Percentiles rank a stretch among this genome's conserved stretches.
Conservation (phyloP, 331 rosid species). For the Pyracantha coccinea region DNA sequence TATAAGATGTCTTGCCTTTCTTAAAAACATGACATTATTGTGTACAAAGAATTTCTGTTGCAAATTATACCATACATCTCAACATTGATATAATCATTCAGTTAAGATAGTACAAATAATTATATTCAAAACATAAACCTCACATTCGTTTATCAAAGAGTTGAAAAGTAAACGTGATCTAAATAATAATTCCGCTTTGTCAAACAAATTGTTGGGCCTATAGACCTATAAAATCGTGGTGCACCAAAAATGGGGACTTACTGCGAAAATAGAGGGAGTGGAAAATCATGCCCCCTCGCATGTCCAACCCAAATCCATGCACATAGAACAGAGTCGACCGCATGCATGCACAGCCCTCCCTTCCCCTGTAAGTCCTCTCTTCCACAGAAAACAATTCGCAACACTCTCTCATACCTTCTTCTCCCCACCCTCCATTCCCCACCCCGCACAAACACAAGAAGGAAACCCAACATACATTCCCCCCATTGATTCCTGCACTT, state of each 20-base stretch:
- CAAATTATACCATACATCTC: background rate
- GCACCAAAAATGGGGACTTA: background rate
- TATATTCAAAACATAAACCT: too few species aligned
- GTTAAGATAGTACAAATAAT: too few species aligned
- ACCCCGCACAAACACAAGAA: background rate
- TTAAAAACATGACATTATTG: background rate
- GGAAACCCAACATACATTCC: background rate
- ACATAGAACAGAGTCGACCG: background rate
- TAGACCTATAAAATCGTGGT: background rate
- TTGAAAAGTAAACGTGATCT: background rate
- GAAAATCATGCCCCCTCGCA: background rate
- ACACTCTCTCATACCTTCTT: background rate
- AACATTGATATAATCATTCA: background rate
- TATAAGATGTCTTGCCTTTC: background rate
- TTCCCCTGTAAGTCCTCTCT: constrained; percentile 31
- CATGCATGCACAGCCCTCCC: background rate
- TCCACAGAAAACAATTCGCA: constrained; percentile 14
- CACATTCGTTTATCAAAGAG: too few species aligned
- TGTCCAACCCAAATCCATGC: background rate
- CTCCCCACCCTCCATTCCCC: background rate
- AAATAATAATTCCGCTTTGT: background rate
- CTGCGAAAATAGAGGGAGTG: background rate
- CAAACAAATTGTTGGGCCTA: background rate
- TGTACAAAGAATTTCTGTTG: background rate
- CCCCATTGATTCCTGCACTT: background rate